These are phyloP conservation scores for Ustilaginoidea virens DNA, from an alignment of 2,329 filamentous ascomycete species.

Conservation along the genomic window DNA sequence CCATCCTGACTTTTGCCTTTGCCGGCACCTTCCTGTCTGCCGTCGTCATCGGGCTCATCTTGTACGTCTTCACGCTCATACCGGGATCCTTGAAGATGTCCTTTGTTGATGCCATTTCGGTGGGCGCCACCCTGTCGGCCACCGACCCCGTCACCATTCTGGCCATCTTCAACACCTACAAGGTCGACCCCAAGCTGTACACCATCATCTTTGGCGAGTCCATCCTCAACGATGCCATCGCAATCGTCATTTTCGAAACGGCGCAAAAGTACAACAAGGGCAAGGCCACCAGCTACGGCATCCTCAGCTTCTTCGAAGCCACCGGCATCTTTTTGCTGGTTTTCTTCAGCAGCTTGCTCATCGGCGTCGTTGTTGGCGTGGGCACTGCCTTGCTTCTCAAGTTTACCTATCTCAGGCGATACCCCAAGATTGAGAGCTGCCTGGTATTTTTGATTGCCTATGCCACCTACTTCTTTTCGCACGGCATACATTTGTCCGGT, in stretches of 20 bases:
- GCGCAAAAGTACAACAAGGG: constrained; percentile 82
- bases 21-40: constrained; percentile 94
- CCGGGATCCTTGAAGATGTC: constrained; percentile 72
- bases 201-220: constrained; percentile 98
- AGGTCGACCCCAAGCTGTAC: constrained; percentile 96
- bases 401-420: constrained; percentile 82
- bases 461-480: constrained; percentile 94
- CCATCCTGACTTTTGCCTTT: constrained; percentile 94
- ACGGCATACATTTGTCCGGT: constrained; percentile 93
- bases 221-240: constrained; percentile 94
- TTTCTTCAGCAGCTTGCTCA: constrained; percentile 86
- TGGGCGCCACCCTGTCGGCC: constrained; percentile 89
- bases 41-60: constrained; percentile 76
- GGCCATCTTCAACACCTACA: constrained; percentile 98
- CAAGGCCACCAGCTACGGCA: constrained; percentile 52
- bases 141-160: constrained; percentile 96
- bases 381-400: constrained; percentile 79
- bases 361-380: constrained; percentile 78
- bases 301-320: constrained; percentile 77
- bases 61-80: constrained; percentile 79
- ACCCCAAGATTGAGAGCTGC: constrained; percentile 94
- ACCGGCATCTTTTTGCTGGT: constrained; percentile 89
- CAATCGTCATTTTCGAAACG: constrained; percentile 96
- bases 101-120: constrained; percentile 91
- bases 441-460: constrained; percentile 89